A percentile compares a stretch with the other conserved stretches of the same genome.
Evolutionary conservation across 192 early-diverging fungal genomes (phyloP).

Genomic region (Nowakowskiella sp.): DNA sequence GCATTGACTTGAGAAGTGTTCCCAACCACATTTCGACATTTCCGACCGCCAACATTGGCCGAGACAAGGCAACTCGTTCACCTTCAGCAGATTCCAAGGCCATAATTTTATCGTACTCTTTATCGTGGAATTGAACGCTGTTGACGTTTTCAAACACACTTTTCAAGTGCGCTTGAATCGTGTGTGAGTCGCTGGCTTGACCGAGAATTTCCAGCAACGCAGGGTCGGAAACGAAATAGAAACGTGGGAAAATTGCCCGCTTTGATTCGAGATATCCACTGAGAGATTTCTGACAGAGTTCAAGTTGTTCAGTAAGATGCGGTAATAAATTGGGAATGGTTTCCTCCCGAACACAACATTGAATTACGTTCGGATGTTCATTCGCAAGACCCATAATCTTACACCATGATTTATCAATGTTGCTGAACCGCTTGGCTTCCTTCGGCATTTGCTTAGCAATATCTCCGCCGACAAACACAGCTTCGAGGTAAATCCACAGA

Average conservation of each 20-base stretch:
- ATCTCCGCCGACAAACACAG: conserved; percentile 60
- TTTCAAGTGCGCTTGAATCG: conserved; percentile 54
- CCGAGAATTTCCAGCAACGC: conserved; percentile 57
- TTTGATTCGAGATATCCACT: conserved; percentile 57
- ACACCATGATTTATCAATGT: conserved; percentile 60
- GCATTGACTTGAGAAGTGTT: conserved; percentile 47
- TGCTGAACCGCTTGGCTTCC: conserved; percentile 59
- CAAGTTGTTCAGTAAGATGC: conserved; percentile 55
- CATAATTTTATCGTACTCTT: conserved; percentile 61
- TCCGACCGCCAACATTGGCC: conserved; percentile 52
- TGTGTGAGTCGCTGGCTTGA: conserved; percentile 58
- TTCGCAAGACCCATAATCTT: conserved; percentile 60
- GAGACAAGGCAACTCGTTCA: conserved; percentile 41
- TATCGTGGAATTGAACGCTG: conserved; percentile 54
- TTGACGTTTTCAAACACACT: conserved; percentile 55
- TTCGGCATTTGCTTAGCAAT: conserved; percentile 65
- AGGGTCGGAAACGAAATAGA: conserved; percentile 60
- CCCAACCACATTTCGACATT: conserved; percentile 60
- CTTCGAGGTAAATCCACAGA: conserved; percentile 60
- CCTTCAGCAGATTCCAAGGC: conserved; percentile 53
- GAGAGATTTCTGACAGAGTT: conserved; percentile 58
- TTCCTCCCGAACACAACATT: conserved; percentile 56
- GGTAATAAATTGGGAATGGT: conserved; percentile 57
- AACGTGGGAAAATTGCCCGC: conserved; percentile 55
- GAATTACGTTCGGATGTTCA: conserved; percentile 60